Evolutionary conservation across 495 filamentous ascomycete genomes (phyloP), one percentile per base, ranked within the genome.

Genomic region (Penicillium crystallinum): DNA sequence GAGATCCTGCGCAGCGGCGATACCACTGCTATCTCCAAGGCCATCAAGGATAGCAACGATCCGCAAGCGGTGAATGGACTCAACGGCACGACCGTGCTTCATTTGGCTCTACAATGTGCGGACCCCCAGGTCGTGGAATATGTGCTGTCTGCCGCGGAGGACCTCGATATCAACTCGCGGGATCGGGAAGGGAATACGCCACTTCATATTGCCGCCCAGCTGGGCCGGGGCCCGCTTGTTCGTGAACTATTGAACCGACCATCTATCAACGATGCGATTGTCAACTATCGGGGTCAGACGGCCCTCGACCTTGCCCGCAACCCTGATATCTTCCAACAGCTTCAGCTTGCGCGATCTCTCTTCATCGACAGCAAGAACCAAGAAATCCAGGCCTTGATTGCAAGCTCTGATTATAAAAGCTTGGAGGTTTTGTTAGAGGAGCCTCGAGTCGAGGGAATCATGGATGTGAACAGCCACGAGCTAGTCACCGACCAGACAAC

Each of bases 61-160:
- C 63, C 70, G 9, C 68, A 73, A 14, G 72, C 63, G 14, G 64
- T 62, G 11, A 64, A 69, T 19, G 69, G 69, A 4, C 68, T 91
- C 15, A 88, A 90, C 36, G 90, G 91, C 34, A 93, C 91, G 2
- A 90, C 88, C 0, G 84, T 96, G 35, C 77, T 98, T 14, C 95
- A 97, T 67, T 75, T 98, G 45, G 91, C 93, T 22, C 88, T 97
- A n/a, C 93, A 97, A 66, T 98, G 93, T 61, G 95, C 95, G 15
- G 91, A 97, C 61, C 80, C 86, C 22, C 85, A 88, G n/a, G 90
- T 98, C 11, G 85, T 98, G n/a, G 95, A 98, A 69, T 96, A 89
- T 57, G 85, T 97, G 7, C 71, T 98, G 19, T 91, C 90, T 5
- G 79, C 84, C 40, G 73, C 71, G n/a, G 66, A 72, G 15, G 66